phyloP scores from a whole-genome alignment of 2,329 filamentous ascomycete genomes.

The Cladophialophora bantiana region DNA sequence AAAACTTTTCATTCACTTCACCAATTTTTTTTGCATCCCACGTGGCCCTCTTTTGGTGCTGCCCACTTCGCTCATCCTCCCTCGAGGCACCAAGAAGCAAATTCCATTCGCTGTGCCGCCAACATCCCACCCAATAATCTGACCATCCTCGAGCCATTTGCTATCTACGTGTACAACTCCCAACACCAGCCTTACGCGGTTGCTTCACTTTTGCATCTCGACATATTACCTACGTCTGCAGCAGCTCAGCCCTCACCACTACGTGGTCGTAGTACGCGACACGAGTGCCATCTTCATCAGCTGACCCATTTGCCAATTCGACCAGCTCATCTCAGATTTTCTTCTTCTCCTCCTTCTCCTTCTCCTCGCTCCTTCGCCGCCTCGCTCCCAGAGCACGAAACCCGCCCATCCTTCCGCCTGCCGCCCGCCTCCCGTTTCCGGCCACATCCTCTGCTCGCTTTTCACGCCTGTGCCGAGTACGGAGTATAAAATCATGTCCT shows the following conservation, averaged over 20 bases:
- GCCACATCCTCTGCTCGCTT: conserved; percentile 10
- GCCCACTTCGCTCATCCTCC: conserved; percentile 8
- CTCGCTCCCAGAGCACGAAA: conserved; percentile 6
- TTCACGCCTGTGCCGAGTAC: not conserved
- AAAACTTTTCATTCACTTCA: conserved; percentile 1
- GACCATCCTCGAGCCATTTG: conserved; percentile 15
- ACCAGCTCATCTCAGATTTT: not conserved
- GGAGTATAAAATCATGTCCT: conserved; percentile 21
- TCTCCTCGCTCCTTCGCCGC: conserved; percentile 21
- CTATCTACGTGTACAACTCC: conserved; percentile 2
- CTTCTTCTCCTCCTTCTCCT: not conserved
- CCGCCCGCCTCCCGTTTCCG: conserved; percentile 4
- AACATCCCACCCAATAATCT: conserved; percentile 15
- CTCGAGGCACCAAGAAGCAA: conserved; percentile 5
- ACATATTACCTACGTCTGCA: not conserved
- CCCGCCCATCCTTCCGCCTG: conserved; percentile 22
- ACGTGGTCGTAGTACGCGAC: too few relatives aligned
- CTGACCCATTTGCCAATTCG: conserved; percentile 24
- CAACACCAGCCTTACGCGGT: conserved; percentile 15
- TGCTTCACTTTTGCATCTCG: conserved; percentile 16
- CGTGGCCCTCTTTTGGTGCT: conserved; percentile 22
- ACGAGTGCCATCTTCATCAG: conserved; percentile 8
- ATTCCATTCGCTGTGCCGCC: conserved; percentile 17
- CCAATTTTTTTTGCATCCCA: conserved; percentile 23
- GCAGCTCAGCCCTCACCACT: not conserved